Conservation (phyloP, 169 alveolate species). For the Eimeria praecox region DNA sequence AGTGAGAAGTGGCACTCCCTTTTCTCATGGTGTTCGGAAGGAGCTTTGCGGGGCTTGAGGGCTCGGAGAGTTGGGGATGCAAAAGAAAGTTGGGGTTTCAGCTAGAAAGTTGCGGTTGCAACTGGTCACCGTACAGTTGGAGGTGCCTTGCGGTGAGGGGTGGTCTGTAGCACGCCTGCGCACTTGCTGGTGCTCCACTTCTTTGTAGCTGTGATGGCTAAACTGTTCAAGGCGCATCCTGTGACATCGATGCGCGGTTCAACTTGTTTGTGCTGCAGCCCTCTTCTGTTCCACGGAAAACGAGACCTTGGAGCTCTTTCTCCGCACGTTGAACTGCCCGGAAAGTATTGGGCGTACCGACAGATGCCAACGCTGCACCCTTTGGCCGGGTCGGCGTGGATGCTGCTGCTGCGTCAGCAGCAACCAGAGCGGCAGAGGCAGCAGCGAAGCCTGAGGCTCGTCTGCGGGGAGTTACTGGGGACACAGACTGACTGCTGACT, state of each 20-base stretch:
- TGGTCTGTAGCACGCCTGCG: not conserved
- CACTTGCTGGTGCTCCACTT: not conserved
- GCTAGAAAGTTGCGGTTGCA: not conserved
- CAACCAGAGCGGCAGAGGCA: conserved; percentile 54
- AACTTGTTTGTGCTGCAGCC: not conserved
- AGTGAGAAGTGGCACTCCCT: not conserved
- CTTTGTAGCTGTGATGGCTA: not conserved
- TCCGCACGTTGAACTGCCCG: conserved; percentile 55
- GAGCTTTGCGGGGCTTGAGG: not conserved
- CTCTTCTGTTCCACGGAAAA: conserved; percentile 2
- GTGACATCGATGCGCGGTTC: conserved; percentile 19
- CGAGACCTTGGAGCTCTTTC: conserved; percentile 9
- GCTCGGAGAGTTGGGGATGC: not conserved
- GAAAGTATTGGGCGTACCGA: conserved; percentile 46
- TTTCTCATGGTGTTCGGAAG: not conserved
- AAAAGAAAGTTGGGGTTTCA: not conserved
- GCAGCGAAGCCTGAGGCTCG: conserved; percentile 32
- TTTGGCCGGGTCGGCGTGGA: conserved; percentile 34
- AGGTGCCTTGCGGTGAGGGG: not conserved
- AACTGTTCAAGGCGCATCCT: not conserved
- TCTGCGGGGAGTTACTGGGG: conserved; percentile 58
- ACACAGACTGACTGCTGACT: conserved; percentile 31
- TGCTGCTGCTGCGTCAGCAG: conserved; percentile 71
- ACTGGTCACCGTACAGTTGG: too few relatives aligned
- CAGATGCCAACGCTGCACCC: conserved; percentile 47